A percentile compares a stretch with the other conserved stretches of the same genome.
phyloP scores from a whole-genome alignment of 768 basidiomycete species.

The Lactifluus hygrophoroides region DNA sequence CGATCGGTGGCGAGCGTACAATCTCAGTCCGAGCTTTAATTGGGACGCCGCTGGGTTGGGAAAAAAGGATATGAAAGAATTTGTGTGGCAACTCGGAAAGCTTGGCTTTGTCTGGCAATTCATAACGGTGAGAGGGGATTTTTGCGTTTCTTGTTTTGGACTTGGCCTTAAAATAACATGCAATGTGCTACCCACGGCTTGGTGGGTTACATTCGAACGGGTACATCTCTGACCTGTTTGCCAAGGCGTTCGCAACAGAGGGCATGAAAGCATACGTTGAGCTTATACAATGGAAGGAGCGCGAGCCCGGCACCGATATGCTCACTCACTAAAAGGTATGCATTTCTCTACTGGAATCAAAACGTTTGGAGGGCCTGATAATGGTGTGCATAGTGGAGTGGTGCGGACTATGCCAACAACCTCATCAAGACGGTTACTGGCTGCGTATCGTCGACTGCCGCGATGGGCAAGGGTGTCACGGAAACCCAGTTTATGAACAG shows the following conservation, averaged over 20 bases:
- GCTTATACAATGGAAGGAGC: slow-evolving; percentile 84
- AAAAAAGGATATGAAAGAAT: slow-evolving; percentile 77
- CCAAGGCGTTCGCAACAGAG: slow-evolving; percentile 78
- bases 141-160: background rate
- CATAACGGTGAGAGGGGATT: slow-evolving; percentile 63
- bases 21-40: slow-evolving; percentile 89
- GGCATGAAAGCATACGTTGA: slow-evolving; percentile 99
- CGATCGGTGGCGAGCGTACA: slow-evolving; percentile 93
- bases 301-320: slow-evolving; percentile 91
- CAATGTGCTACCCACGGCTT: too few relatives aligned
- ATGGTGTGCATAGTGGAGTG: slow-evolving; percentile 73
- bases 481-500: slow-evolving; percentile 70
- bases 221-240: slow-evolving; percentile 92
- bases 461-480: slow-evolving; percentile 97
- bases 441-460: slow-evolving; percentile 93
- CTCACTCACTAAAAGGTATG: slow-evolving; percentile 92
- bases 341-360: too few relatives aligned
- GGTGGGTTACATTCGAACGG: slow-evolving; percentile 96
- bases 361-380: too few relatives aligned
- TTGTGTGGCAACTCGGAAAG: slow-evolving; percentile 89
- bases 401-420: slow-evolving; percentile 87
- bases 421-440: slow-evolving; percentile 95
- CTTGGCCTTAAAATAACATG: background rate
- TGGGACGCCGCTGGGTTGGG: slow-evolving; percentile 91
- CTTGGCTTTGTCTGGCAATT: slow-evolving; percentile 99